A percentile compares a stretch with the other conserved stretches of the same genome.
These are phyloP conservation scores for Candida lessepsii DNA, from an alignment of 805 yeast genomes.

Conservation along the genomic window DNA sequence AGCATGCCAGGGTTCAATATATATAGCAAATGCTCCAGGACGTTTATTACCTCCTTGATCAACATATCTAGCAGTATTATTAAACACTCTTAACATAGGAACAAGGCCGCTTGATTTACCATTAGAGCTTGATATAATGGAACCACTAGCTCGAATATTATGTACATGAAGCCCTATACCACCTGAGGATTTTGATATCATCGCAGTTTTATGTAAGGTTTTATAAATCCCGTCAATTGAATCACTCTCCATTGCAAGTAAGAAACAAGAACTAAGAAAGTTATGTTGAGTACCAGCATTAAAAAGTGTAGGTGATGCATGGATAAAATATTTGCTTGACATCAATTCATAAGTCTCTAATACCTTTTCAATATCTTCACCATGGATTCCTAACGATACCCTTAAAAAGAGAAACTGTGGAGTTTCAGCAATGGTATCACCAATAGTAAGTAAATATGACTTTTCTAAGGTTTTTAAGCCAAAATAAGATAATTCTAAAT, in stretches of 20 bases:
- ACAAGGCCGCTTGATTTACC: conserved; percentile 91
- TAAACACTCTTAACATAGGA: conserved; percentile 95
- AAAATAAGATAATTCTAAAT: conserved; percentile 74
- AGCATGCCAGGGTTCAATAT: conserved; percentile 96
- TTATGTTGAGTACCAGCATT: conserved; percentile 88
- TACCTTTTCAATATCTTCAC: conserved; percentile 58
- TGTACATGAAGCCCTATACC: conserved; percentile 91
- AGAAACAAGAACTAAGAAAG: conserved; percentile 87
- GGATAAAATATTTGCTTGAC: conserved; percentile 86
- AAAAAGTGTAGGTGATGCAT: conserved; percentile 93
- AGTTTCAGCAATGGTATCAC: conserved; percentile 69
- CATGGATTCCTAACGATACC: conserved; percentile 90
- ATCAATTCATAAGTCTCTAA: conserved; percentile 82
- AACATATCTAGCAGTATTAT: conserved; percentile 94
- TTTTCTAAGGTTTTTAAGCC: conserved; percentile 92
- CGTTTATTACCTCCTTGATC: conserved; percentile 98
- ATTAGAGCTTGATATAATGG: conserved; percentile 87
- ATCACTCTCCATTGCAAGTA: conserved; percentile 88
- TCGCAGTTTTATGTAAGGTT: conserved; percentile 82
- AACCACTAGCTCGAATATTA: conserved; percentile 82
- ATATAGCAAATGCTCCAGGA: conserved; percentile 95
- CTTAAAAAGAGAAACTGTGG: conserved; percentile 91
- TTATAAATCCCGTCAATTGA: conserved; percentile 94
- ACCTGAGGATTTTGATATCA: conserved; percentile 92
- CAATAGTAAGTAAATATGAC: conserved; percentile 68